These are phyloP conservation scores for Immersiporthe knoxdaviesiana DNA, from an alignment of 2,329 filamentous ascomycete genomes.

Conservation along the genomic window DNA sequence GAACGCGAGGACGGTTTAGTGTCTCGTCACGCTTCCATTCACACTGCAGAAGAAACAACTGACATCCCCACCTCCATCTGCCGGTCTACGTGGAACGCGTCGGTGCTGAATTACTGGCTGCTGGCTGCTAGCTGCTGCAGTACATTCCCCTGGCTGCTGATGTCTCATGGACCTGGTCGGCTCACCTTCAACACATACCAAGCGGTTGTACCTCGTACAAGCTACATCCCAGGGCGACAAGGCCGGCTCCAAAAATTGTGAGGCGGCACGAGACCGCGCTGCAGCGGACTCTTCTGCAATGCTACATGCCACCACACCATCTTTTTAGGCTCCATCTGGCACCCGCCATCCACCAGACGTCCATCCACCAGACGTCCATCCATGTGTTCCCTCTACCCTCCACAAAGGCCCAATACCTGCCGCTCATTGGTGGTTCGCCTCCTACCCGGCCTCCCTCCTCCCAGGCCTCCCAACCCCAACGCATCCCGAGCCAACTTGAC, in stretches of 20 bases:
- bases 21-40: background rate
- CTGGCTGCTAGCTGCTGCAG: background rate
- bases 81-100: background rate
- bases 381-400: background rate
- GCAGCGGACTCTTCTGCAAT: constrained; percentile 10
- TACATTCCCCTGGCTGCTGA: background rate
- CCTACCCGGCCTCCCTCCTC: background rate
- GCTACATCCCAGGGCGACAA: background rate
- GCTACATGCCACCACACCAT: constrained; percentile 17
- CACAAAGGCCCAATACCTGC: background rate
- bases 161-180: background rate
- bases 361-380: too few species aligned
- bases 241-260: background rate
- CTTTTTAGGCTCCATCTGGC: background rate
- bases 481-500: background rate
- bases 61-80: background rate
- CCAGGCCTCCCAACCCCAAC: background rate
- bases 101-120: background rate
- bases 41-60: background rate
- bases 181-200: background rate
- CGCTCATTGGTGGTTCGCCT: background rate
- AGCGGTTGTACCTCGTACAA: background rate
- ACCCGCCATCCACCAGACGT: background rate
- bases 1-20: background rate
- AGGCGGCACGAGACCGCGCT: constrained; percentile 8